A percentile compares a stretch with the other conserved stretches of the same genome.
Conservation (phyloP, 305 asterid species). For the Caryopteris hybrid region DNA sequence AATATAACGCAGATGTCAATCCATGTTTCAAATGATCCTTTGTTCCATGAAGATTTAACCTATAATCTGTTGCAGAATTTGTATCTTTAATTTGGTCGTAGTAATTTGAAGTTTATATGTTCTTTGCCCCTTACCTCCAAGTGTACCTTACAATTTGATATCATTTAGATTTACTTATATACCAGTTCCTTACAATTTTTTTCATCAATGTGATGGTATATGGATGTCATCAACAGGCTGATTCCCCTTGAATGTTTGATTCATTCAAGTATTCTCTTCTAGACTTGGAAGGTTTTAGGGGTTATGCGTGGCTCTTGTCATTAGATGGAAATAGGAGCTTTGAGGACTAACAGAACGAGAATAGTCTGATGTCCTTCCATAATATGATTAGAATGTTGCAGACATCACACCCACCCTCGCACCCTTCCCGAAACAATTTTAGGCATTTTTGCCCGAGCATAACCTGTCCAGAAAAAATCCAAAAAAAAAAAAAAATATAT, state of each 20-base stretch:
- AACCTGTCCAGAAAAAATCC: background rate
- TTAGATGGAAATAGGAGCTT: background rate
- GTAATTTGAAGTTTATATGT: background rate
- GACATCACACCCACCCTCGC: too few species aligned
- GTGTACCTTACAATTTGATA: background rate
- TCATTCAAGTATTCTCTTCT: background rate
- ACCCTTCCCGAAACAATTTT: too few species aligned
- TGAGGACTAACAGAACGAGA: background rate
- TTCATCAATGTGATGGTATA: background rate
- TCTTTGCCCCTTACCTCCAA: background rate
- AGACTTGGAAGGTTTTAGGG: background rate
- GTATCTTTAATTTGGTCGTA: background rate
- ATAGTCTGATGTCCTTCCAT: background rate
- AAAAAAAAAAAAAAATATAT: too few species aligned
- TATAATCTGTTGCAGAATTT: background rate
- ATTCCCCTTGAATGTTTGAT: background rate
- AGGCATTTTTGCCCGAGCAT: background rate
- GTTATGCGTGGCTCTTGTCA: background rate
- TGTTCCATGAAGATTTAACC: background rate
- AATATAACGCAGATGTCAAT: background rate
- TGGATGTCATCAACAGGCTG: background rate
- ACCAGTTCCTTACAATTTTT: background rate
- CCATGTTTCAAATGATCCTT: background rate
- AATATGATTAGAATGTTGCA: too few species aligned
- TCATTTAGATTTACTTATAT: background rate